Percentiles rank a stretch among this genome's conserved stretches.
Evolutionary conservation across 371 early-diverging fungal genomes (phyloP).

Genomic region (Mucor indicus): DNA sequence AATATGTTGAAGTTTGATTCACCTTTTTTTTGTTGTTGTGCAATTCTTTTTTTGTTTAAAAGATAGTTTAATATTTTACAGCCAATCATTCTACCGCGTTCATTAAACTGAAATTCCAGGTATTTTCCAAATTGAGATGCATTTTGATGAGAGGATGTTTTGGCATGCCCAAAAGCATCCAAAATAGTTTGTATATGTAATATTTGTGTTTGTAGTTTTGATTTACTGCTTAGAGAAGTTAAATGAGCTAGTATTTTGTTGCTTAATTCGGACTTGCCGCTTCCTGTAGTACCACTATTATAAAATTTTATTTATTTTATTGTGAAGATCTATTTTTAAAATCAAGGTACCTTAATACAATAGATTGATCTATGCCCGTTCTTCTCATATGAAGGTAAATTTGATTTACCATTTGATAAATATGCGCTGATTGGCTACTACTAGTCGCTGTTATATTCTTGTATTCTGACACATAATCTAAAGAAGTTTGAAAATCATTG

Average conservation of each 20-base stretch:
- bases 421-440: constrained; percentile 73
- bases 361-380: constrained; percentile 81
- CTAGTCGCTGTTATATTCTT: constrained; percentile 63
- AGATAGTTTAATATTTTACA: constrained; percentile 90
- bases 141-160: constrained; percentile 42
- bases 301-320: background rate
- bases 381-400: constrained; percentile 81
- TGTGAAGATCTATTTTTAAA: background rate
- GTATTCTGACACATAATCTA: constrained; percentile 76
- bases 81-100: constrained; percentile 83
- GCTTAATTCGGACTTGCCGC: constrained; percentile 82
- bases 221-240: constrained; percentile 71
- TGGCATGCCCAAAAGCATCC: constrained; percentile 88
- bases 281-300: constrained; percentile 85
- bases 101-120: constrained; percentile 90
- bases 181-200: constrained; percentile 72
- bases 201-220: constrained; percentile 74
- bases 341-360: constrained; percentile 64
- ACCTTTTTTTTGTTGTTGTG: constrained; percentile 44
- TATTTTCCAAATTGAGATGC: constrained; percentile 93
- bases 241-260: constrained; percentile 65
- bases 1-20: constrained; percentile 94
- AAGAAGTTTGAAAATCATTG: too few species aligned
- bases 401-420: constrained; percentile 74
- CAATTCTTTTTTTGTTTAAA: constrained; percentile 82